Evolutionary conservation across 1,284 basidiomycete species (phyloP), one percentile per base, ranked within the genome.

Genomic region (Irpex sp.): DNA sequence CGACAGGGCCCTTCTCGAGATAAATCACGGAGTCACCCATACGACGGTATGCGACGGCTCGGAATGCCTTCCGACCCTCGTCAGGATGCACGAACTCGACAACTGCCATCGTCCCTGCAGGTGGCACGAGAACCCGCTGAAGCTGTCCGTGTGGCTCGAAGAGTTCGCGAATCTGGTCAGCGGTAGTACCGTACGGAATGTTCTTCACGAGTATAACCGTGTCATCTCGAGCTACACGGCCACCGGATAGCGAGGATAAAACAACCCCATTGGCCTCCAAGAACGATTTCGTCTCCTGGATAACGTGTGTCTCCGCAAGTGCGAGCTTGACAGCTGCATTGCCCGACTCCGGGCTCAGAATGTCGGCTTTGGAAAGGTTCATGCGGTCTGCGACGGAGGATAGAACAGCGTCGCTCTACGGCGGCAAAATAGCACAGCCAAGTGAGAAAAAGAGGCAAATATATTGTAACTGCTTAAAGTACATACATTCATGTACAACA

Each of bases 181-280:
- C 78, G 0, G 89, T 86, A 0, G 96, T 98, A 13, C 94, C 94
- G 71, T 93, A 97, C 0, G 97, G 96, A 54, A 99, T 96, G 77
- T 99, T 98, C 81, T 99, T 99, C 65, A 98, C 93, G 7, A 99
- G 83, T 62, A 98, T 89, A 55, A 85, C 88, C 0, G 93, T 96
- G 69, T 93, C 87, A 0, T 93, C 95, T 6, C 82, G 76, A 1
- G 77, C 74, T 6, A 69, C 64, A 1, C 87, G 83, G 0, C 79
- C 78, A 1, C 81, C 76, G 1, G 83, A 78, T 66, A 91, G 88
- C 0, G 86, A 79, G 0, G 85, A 81, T 5, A 91, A 75, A 19
- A 86, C 73, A 63, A 91, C 85, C 26, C 90, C 91, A 67, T 88
- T 87, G 26, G 81, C 85, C 71, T 94, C 91, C 36, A 94, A 88